Percentiles rank a stretch among this genome's conserved stretches.
These are phyloP conservation scores for Lindgomyces ingoldianus DNA, from an alignment of 495 filamentous ascomycete species.

Conservation along the genomic window DNA sequence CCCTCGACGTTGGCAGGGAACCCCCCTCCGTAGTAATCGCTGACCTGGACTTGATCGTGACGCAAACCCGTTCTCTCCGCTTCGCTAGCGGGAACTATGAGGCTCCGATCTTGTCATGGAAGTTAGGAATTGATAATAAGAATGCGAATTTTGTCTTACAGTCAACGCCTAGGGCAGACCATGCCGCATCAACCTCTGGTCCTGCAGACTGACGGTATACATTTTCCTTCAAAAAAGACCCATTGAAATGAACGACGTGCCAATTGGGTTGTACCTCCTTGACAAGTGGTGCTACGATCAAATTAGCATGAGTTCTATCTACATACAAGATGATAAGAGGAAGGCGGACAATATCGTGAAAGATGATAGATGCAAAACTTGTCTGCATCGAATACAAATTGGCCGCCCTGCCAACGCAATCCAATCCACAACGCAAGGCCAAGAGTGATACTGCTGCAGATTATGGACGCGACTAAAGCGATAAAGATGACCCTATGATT, in stretches of 20 bases:
- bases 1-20: conserved; percentile 59
- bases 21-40: conserved; percentile 56
- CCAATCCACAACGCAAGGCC: neutral
- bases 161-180: conserved; percentile 56
- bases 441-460: neutral
- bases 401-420: neutral
- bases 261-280: conserved; percentile 45
- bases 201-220: conserved; percentile 54
- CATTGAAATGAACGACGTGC: conserved; percentile 49
- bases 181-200: conserved; percentile 60
- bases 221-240: conserved; percentile 55
- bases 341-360: conserved; percentile 33
- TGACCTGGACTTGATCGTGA: conserved; percentile 54
- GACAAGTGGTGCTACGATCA: conserved; percentile 44
- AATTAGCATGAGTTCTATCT: neutral
- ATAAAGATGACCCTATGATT: neutral
- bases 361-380: conserved; percentile 28
- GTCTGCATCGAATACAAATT: conserved; percentile 11
- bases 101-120: conserved; percentile 16
- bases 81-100: conserved; percentile 15
- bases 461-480: neutral
- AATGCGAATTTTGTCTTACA: conserved; percentile 51
- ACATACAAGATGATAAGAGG: neutral
- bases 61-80: conserved; percentile 45
- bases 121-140: neutral